These are phyloP conservation scores for Gnomoniopsis smithogilvyi DNA, from an alignment of 2,329 filamentous ascomycete species.

Conservation along the genomic window DNA sequence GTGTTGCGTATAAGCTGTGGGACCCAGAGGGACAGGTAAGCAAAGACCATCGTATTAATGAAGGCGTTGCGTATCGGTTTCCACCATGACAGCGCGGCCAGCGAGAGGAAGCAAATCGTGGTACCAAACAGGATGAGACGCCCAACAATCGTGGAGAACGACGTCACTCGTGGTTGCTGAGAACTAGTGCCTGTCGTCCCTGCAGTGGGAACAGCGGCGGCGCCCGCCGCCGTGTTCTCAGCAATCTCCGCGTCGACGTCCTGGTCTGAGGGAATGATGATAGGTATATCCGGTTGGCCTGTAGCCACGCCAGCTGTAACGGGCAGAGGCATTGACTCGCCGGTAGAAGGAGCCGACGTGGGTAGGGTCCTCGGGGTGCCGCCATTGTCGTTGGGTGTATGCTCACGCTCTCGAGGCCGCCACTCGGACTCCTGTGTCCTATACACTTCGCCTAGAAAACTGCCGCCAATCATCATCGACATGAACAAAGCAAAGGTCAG, in stretches of 20 bases:
- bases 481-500: conserved; percentile 52
- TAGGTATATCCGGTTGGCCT: conserved; percentile 32
- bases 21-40: conserved; percentile 86
- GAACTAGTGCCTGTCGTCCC: conserved; percentile 26
- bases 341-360: conserved; percentile 22
- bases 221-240: conserved; percentile 30
- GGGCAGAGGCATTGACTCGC: conserved; percentile 36
- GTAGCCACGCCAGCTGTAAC: conserved; percentile 30
- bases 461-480: conserved; percentile 54
- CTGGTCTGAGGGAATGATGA: conserved; percentile 63
- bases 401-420: conserved; percentile 38
- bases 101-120: conserved; percentile 53
- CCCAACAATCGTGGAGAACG: conserved; percentile 55
- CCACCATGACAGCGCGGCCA: conserved; percentile 61
- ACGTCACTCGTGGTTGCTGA: conserved; percentile 27
- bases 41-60: conserved; percentile 62
- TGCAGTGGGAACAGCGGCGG: conserved; percentile 32
- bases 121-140: conserved; percentile 55
- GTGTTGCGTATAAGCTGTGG: conserved; percentile 91
- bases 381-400: conserved; percentile 22
- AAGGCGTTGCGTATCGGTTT: conserved; percentile 52
- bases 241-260: conserved; percentile 60
- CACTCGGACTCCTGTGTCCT: conserved; percentile 58
- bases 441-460: conserved; percentile 58
- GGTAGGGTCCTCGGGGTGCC: conserved; percentile 24